These are phyloP conservation scores for Rutstroemia sp. DNA, from an alignment of 2,329 filamentous ascomycete genomes.

Conservation along the genomic window DNA sequence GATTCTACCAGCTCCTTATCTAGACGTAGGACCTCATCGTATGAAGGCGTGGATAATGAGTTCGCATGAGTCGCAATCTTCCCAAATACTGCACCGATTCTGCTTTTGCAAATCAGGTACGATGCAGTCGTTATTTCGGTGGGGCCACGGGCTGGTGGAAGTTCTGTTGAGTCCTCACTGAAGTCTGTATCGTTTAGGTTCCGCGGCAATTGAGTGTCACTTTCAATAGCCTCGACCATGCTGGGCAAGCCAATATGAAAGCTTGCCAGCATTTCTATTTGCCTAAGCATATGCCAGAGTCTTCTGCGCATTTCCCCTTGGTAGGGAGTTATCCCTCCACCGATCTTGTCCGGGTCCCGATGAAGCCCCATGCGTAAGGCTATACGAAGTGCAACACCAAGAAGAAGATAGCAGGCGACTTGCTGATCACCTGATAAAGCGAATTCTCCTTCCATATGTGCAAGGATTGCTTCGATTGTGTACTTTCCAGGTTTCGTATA, in stretches of 20 bases:
- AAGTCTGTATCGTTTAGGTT: constrained; percentile 77
- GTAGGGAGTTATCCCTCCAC: constrained; percentile 40
- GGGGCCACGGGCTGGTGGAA: constrained; percentile 57
- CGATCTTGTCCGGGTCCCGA: constrained; percentile 39
- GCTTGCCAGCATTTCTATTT: constrained; percentile 66
- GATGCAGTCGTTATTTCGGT: constrained; percentile 47
- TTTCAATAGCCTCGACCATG: constrained; percentile 66
- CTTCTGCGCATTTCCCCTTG: constrained; percentile 55
- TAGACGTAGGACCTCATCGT: constrained; percentile 41
- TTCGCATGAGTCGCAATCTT: constrained; percentile 43
- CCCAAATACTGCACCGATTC: constrained; percentile 40
- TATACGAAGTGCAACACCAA: constrained; percentile 42
- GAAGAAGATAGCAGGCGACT: constrained; percentile 47
- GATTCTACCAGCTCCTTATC: constrained; percentile 38
- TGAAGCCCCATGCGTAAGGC: constrained; percentile 54
- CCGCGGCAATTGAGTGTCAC: constrained; percentile 63
- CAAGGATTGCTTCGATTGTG: constrained; percentile 43
- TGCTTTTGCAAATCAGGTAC: constrained; percentile 45
- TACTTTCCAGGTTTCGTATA: constrained; percentile 42
- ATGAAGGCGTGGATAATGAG: constrained; percentile 38
- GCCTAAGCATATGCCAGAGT: constrained; percentile 58
- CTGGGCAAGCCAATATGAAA: constrained; percentile 51
- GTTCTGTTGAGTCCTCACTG: constrained; percentile 51
- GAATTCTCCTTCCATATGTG: constrained; percentile 48
- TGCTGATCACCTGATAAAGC: constrained; percentile 42